Conservation (phyloP, 495 filamentous ascomycete genomes). For the Penicillium antarcticum region DNA sequence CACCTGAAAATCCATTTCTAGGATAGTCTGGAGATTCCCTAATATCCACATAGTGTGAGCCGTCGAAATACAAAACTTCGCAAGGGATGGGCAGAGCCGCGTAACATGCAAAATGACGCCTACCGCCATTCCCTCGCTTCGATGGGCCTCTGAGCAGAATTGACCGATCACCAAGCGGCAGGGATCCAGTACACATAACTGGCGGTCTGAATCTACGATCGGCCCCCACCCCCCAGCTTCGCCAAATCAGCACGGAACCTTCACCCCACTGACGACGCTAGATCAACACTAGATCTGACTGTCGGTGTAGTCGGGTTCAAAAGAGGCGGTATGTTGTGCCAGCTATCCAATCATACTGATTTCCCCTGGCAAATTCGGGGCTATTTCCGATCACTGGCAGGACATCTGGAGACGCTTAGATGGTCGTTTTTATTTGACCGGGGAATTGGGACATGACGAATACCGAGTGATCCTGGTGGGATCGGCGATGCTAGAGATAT, state of each 20-base stretch:
- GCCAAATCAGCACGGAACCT: neutral
- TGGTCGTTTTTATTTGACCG: neutral
- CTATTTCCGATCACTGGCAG: neutral
- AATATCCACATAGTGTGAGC: no score
- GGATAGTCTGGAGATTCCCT: no score
- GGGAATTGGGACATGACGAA: neutral
- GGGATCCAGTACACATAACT: neutral
- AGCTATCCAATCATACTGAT: neutral
- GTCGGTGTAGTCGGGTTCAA: neutral
- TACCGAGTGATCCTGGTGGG: neutral
- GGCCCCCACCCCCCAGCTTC: neutral
- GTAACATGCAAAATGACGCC: neutral
- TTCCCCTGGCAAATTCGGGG: neutral
- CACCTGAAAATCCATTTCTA: no score
- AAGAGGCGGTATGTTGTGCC: neutral
- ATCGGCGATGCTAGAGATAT: no score
- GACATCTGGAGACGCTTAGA: neutral
- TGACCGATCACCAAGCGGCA: neutral
- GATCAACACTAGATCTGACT: conserved; percentile 1
- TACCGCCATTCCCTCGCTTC: neutral
- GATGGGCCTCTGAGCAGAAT: neutral
- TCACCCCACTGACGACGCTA: neutral
- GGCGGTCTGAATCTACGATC: conserved; percentile 1
- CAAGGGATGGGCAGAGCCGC: no score
- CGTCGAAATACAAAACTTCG: no score